Conservation (phyloP, 129 eudicot species). For the Mikania micrantha region DNA sequence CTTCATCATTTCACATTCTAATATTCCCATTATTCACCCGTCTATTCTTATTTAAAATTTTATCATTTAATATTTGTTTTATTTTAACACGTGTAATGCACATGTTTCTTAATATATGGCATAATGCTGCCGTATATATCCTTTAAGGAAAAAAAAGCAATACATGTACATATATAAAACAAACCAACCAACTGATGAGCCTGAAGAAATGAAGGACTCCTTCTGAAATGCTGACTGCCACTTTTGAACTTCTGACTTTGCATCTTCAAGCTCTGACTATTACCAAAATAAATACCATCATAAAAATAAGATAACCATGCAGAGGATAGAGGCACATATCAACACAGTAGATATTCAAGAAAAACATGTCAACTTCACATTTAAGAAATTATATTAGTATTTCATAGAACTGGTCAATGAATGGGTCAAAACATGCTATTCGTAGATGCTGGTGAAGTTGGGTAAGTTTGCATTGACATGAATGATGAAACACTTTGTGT, state of each 20-base stretch:
- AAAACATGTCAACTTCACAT: not conserved
- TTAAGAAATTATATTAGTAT: not conserved
- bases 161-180: not conserved
- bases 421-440: not conserved
- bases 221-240: constrained; percentile 84
- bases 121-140: not conserved
- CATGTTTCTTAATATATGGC: no score
- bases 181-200: constrained; percentile 55
- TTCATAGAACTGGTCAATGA: not conserved
- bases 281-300: not conserved
- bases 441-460: not conserved
- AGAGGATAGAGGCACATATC: not conserved
- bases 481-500: not conserved
- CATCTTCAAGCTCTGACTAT: constrained; percentile 73
- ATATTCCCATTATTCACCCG: no score
- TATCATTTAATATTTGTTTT: no score
- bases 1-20: no score
- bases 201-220: constrained; percentile 56
- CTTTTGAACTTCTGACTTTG: constrained; percentile 75
- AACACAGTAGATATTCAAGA: not conserved
- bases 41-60: no score
- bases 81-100: no score
- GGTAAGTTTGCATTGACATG: not conserved
- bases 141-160: not conserved
- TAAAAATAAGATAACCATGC: not conserved